Percentiles rank a stretch among this genome's conserved stretches.
phyloP scores from a whole-genome alignment of 768 basidiomycete genomes.

The Tricholoma sp. region DNA sequence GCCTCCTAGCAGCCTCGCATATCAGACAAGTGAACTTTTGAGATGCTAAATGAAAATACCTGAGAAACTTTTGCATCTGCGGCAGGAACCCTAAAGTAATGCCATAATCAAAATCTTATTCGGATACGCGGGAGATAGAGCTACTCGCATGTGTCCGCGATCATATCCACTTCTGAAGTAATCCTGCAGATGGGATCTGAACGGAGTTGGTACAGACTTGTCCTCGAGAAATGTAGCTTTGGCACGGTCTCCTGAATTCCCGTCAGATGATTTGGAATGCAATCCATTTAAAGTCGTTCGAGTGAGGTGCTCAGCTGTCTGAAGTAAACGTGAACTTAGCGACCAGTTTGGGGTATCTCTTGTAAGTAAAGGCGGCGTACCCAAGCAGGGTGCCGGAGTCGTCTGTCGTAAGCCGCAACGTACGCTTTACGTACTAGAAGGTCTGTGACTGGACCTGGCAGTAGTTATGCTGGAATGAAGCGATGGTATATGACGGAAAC shows the following conservation, averaged over 20 bases:
- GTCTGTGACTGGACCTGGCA: conserved; percentile 80
- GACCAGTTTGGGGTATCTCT: background rate
- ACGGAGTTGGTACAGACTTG: conserved; percentile 62
- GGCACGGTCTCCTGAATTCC: conserved; percentile 55
- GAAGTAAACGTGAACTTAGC: background rate
- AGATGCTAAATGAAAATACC: conserved; percentile 30
- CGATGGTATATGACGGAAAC: background rate
- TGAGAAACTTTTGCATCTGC: conserved; percentile 93
- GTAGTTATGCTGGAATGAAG: conserved; percentile 1
- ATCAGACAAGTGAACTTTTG: background rate
- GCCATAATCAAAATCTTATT: conserved; percentile 1
- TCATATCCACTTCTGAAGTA: conserved; percentile 95
- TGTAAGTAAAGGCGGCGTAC: conserved; percentile 35
- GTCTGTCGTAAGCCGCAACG: conserved; percentile 85
- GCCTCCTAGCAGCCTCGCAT: conserved; percentile 48
- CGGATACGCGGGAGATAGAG: background rate
- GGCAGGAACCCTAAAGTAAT: conserved; percentile 73
- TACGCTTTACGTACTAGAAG: conserved; percentile 77
- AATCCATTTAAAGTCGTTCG: conserved; percentile 63
- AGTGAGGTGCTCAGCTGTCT: conserved; percentile 97
- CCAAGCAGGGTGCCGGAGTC: conserved; percentile 91
- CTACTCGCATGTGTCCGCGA: conserved; percentile 89
- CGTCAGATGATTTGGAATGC: conserved; percentile 17
- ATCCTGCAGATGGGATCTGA: conserved; percentile 81
- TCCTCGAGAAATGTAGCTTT: conserved; percentile 86